These are phyloP conservation scores for Eutrema heterophyllum DNA, from an alignment of 345 rosid species.

Conservation along the genomic window DNA sequence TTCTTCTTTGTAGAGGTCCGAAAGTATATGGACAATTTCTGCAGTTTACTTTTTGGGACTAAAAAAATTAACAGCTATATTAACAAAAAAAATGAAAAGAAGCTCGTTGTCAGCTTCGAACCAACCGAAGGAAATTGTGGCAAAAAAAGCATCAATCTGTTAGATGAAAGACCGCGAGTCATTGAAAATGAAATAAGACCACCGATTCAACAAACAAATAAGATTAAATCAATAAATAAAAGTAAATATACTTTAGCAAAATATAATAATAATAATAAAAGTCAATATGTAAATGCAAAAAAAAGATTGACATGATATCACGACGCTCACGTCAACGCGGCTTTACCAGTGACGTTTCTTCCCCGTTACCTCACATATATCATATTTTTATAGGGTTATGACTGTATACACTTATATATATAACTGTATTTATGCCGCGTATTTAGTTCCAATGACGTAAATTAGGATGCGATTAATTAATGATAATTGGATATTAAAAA, in stretches of 20 bases:
- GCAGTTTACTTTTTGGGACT: background rate
- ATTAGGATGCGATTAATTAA: background rate
- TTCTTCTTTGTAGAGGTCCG: background rate
- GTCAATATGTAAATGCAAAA: background rate
- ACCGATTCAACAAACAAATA: background rate
- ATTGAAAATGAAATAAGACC: background rate
- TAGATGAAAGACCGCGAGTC: background rate
- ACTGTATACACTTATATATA: background rate
- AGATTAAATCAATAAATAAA: no score
- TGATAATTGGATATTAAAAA: background rate
- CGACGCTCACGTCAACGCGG: constrained; percentile 8
- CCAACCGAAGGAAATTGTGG: background rate
- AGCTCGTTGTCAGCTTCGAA: constrained; percentile 3
- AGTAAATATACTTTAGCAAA: no score
- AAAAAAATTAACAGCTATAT: no score
- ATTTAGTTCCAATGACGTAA: background rate
- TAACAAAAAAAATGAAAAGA: background rate
- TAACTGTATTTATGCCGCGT: no score
- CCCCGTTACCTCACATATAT: background rate
- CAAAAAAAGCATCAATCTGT: background rate
- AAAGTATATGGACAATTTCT: background rate
- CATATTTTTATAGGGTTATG: background rate
- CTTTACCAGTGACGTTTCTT: background rate
- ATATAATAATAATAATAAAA: background rate
- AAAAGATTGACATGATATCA: constrained; percentile 8